These are phyloP conservation scores for Quercus glauca DNA, from an alignment of 306 rosid species.

Conservation along the genomic window DNA sequence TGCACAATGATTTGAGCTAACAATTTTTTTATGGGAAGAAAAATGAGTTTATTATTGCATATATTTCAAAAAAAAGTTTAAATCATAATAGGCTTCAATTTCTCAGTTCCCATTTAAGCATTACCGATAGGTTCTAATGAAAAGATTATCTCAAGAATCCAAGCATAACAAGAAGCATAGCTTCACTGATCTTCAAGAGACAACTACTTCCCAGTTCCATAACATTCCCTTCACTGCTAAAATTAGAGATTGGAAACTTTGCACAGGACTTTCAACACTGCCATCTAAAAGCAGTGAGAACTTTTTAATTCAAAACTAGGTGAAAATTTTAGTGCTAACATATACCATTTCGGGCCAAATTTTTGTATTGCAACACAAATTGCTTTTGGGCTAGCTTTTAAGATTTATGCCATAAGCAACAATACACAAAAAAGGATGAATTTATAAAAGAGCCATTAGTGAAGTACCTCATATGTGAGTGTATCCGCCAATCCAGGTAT, in stretches of 20 bases:
- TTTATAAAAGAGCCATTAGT: not conserved
- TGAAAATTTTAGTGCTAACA: not conserved
- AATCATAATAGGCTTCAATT: not conserved
- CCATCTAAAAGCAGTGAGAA: not conserved
- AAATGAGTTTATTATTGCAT: not conserved
- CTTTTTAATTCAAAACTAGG: not conserved
- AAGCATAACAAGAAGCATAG: not conserved
- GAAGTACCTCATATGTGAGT: constrained; percentile 74
- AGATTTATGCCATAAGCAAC: not conserved
- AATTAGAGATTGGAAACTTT: not conserved
- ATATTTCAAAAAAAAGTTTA: not conserved
- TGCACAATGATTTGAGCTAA: not conserved
- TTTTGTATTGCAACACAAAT: not conserved
- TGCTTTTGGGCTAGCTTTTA: not conserved
- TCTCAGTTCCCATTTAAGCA: not conserved
- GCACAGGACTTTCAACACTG: not conserved
- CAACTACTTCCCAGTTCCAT: not conserved
- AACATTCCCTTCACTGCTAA: not conserved
- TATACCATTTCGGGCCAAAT: not conserved
- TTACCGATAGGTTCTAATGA: not conserved
- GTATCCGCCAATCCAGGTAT: constrained; percentile 80
- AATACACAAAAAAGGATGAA: not conserved
- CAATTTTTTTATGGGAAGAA: too few relatives aligned
- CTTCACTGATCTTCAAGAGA: not conserved
- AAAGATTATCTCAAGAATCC: not conserved